Base-by-base conservation (phyloP, 1,284 basidiomycete genomes). In the Afroboletus lepidellus region DNA sequence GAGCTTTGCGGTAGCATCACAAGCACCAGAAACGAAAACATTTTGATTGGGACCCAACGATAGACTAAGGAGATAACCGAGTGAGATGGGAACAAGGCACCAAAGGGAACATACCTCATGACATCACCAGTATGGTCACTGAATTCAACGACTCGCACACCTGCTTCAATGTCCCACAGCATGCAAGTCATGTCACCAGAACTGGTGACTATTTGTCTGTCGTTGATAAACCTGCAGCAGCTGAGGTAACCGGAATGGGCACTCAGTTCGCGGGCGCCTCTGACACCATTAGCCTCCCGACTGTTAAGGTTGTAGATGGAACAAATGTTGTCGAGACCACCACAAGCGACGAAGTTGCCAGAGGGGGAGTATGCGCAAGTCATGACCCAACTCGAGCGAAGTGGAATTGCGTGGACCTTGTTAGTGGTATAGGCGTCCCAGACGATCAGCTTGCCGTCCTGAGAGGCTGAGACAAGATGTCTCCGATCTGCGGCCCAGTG, bases 351-450 rank as follows among this genome's bases (percentile, higher is more conserved):
- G 62, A 90, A 95, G 72, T 92, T 94, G 50, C 96, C 96, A 21
- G 92, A 94, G 7, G 97, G 96, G 15, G 96, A 88, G 74, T 98
- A 99, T 44, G 97, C 96, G 71, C 97, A 99, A 43, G 97, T 98
- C 96, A 99, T 99, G 74, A 99, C 96, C 97, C 97, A 99, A 60
- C 90, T 94, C 34, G 94, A 97, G 45, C 96, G 87, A 36, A 99
- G 79, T 41, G 96, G 96, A 71, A 99, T 98, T 60, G 96, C 96
- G 71, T 99, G 95, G 52, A 99, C 96, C 78, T 99, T 99, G 82
- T 99, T 98, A 57, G 94, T 97, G 9, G 96, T 98, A 75, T 98
- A 98, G 39, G 97, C 96, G 72, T 99, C 96, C 96, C 96, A 99
- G 47, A 99, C 94, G 69, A 99, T 98, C 53, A 99, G 83, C 74